Evolutionary conservation across 148 eudicot genomes (phyloP).

Genomic region (Cornus suecica): DNA sequence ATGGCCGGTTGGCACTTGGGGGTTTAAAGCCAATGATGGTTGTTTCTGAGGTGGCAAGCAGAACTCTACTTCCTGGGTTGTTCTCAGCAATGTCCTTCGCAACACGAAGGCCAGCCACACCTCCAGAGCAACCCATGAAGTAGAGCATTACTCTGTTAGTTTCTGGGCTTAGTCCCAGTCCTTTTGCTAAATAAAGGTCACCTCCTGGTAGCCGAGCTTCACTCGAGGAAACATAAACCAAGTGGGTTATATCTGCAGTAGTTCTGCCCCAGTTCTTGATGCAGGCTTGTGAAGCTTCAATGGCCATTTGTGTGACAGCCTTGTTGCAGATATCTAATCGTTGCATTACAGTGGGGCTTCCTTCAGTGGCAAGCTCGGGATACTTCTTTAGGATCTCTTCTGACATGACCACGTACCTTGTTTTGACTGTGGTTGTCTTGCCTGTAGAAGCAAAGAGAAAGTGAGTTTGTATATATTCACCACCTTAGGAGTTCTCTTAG

Average conservation of each 20-base stretch:
- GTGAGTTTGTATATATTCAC: neutral
- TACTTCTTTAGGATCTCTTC: conserved; percentile 81
- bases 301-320: conserved; percentile 92
- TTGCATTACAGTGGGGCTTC: conserved; percentile 78
- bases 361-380: conserved; percentile 88
- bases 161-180: conserved; percentile 71
- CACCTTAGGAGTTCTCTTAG: too few species aligned
- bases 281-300: conserved; percentile 79
- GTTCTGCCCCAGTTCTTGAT: conserved; percentile 78
- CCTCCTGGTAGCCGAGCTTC: conserved; percentile 93
- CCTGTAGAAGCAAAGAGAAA: conserved; percentile 39
- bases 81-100: conserved; percentile 95
- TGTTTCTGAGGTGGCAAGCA: conserved; percentile 86
- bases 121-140: conserved; percentile 92
- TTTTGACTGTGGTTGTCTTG: conserved; percentile 93
- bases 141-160: conserved; percentile 76
- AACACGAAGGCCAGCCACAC: conserved; percentile 85
- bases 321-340: conserved; percentile 84
- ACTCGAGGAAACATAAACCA: conserved; percentile 93
- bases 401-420: conserved; percentile 95
- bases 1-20: conserved; percentile 70
- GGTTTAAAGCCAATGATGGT: conserved; percentile 89
- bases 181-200: conserved; percentile 80
- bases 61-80: conserved; percentile 87
- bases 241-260: conserved; percentile 74